Evolutionary conservation across 208 protist species (phyloP).

Genomic region (Acanthamoeba sp.): DNA sequence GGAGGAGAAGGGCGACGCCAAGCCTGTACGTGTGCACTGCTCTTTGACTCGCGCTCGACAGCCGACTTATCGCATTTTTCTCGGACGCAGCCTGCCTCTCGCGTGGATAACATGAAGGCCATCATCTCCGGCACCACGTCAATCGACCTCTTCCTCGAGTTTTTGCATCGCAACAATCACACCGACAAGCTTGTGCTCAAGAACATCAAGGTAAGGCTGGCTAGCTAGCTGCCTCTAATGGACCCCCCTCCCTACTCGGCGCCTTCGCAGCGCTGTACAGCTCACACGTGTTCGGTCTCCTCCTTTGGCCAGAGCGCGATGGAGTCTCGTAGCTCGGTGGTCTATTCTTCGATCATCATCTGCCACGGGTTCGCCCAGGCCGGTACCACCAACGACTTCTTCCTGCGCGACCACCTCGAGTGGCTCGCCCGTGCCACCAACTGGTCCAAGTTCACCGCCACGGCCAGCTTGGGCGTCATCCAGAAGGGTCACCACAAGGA

Average conservation of each 20-base stretch:
- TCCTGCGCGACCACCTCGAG: slow-evolving; percentile 97
- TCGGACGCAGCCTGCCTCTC: not conserved
- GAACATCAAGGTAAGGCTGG: slow-evolving; percentile 96
- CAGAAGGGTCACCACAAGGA: slow-evolving; percentile 88
- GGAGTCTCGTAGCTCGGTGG: slow-evolving; percentile 85
- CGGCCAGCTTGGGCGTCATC: slow-evolving; percentile 97
- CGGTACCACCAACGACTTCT: slow-evolving; percentile 98
- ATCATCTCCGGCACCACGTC: slow-evolving; percentile 92
- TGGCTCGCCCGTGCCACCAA: slow-evolving; percentile 97
- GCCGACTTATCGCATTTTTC: no score
- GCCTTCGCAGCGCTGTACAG: not conserved
- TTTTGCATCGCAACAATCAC: slow-evolving; percentile 96
- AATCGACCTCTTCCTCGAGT: slow-evolving; percentile 95
- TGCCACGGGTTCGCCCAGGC: slow-evolving; percentile 98
- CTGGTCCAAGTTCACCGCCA: slow-evolving; percentile 98
- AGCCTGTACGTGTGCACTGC: not conserved
- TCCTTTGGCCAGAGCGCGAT: not conserved
- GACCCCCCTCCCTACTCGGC: no score
- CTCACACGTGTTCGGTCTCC: not conserved
- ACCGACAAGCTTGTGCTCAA: slow-evolving; percentile 96
- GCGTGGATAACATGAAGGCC: slow-evolving; percentile 79
- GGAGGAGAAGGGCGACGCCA: slow-evolving; percentile 26
- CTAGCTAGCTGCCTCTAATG: no score
- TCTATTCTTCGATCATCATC: slow-evolving; percentile 96
- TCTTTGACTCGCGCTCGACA: no score